These are phyloP conservation scores for Exophiala alcalophila DNA, from an alignment of 2,329 filamentous ascomycete genomes.

Conservation along the genomic window DNA sequence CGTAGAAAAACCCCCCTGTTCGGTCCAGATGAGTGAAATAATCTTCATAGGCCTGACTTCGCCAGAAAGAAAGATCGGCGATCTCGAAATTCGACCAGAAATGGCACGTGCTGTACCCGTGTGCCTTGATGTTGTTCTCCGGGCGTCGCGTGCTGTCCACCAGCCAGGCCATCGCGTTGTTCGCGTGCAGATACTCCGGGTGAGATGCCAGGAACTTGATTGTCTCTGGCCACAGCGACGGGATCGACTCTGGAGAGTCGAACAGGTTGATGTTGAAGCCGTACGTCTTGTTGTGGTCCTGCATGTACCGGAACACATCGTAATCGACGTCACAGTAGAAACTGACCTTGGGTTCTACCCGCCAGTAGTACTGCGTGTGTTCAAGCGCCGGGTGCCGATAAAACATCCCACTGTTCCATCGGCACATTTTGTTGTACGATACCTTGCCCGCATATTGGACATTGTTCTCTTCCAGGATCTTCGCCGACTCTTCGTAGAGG, in stretches of 20 bases:
- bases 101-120: constrained; percentile 96
- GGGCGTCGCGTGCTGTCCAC: constrained; percentile 74
- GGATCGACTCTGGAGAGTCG: constrained; percentile 82
- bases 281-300: constrained; percentile 97
- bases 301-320: constrained; percentile 97
- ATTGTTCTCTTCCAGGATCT: constrained; percentile 75
- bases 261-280: constrained; percentile 98
- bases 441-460: constrained; percentile 87
- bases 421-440: constrained; percentile 98
- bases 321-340: constrained; percentile 99
- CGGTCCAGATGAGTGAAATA: constrained; percentile 95
- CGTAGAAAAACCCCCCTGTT: constrained; percentile 96
- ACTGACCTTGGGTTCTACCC: constrained; percentile 95
- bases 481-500: constrained; percentile 78
- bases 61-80: constrained; percentile 87
- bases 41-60: constrained; percentile 83
- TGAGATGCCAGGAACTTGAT: constrained; percentile 83
- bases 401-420: constrained; percentile 98
- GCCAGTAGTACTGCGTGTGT: constrained; percentile 90
- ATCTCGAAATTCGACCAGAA: constrained; percentile 99
- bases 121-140: constrained; percentile 73
- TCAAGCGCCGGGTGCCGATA: constrained; percentile 89
- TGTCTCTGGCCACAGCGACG: constrained; percentile 92
- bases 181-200: constrained; percentile 73
- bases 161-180: constrained; percentile 86